Conservation (phyloP, 495 filamentous ascomycete genomes). For the Schizothecium vesticola region DNA sequence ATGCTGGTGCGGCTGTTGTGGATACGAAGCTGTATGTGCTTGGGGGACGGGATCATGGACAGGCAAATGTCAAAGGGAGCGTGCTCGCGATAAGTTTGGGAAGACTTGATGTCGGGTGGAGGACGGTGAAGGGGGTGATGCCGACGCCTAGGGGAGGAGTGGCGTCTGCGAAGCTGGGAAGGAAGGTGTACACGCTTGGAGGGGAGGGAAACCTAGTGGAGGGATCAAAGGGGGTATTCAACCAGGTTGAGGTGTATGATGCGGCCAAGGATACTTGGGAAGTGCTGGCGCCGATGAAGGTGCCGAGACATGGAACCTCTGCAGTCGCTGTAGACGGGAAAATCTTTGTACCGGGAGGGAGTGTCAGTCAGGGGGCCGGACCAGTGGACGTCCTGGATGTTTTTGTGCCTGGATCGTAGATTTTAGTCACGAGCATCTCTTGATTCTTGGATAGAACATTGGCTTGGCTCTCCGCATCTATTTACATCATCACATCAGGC, state of each 20-base stretch:
- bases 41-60: constrained; percentile 29
- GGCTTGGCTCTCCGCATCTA: too few species aligned
- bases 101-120: constrained; percentile 15
- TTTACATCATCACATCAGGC: too few species aligned
- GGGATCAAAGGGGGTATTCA: constrained; percentile 12
- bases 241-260: constrained; percentile 32
- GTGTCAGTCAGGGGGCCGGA: not conserved
- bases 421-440: too few species aligned
- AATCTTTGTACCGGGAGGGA: constrained; percentile 25
- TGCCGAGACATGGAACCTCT: constrained; percentile 31
- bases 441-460: too few species aligned
- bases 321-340: constrained; percentile 24
- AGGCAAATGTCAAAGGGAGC: constrained; percentile 20
- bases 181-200: constrained; percentile 33
- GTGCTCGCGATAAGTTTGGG: constrained; percentile 29
- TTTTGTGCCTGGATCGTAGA: not conserved
- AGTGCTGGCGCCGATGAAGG: constrained; percentile 21
- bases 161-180: constrained; percentile 21
- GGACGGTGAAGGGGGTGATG: constrained; percentile 17
- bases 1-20: constrained; percentile 29
- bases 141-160: constrained; percentile 28
- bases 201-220: constrained; percentile 32
- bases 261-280: constrained; percentile 22
- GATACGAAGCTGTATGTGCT: constrained; percentile 33
- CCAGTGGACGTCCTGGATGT: not conserved